phyloP scores from a whole-genome alignment of 345 rosid species.

The Eucalyptus dawsonii region DNA sequence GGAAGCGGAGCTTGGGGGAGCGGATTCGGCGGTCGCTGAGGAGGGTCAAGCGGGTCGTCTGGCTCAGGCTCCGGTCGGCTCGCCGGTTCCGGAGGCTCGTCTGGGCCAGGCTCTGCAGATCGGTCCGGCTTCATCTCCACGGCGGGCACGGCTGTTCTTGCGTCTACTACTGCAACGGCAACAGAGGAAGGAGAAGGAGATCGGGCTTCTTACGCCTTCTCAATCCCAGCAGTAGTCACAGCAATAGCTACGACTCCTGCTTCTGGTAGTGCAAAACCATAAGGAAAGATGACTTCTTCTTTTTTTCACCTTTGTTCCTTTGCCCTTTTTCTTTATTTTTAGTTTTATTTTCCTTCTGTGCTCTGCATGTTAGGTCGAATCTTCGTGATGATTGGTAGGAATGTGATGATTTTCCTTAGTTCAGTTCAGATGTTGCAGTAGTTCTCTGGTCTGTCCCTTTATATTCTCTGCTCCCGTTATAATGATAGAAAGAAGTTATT shows the following conservation, averaged over 20 bases:
- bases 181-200: constrained; percentile 6
- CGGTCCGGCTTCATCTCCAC: background rate
- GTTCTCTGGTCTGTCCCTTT: background rate
- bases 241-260: background rate
- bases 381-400: background rate
- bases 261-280: background rate
- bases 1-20: constrained; percentile 42
- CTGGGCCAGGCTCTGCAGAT: constrained; percentile 31
- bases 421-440: background rate
- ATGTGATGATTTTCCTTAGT: background rate
- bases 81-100: constrained; percentile 32
- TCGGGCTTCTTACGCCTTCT: constrained; percentile 26
- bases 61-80: constrained; percentile 32
- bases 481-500: background rate
- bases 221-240: background rate
- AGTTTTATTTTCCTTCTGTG: background rate
- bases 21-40: constrained; percentile 31
- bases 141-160: background rate
- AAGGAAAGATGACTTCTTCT: background rate
- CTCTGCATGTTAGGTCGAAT: background rate
- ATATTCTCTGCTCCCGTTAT: background rate
- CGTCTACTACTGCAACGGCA: background rate
- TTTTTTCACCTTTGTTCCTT: background rate
- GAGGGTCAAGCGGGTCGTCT: constrained; percentile 37
- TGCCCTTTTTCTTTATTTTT: background rate